Percentiles rank a stretch among this genome's conserved stretches.
These are phyloP conservation scores for Spizellomyces sp. DNA, from an alignment of 192 early-diverging fungal genomes.

Conservation along the genomic window DNA sequence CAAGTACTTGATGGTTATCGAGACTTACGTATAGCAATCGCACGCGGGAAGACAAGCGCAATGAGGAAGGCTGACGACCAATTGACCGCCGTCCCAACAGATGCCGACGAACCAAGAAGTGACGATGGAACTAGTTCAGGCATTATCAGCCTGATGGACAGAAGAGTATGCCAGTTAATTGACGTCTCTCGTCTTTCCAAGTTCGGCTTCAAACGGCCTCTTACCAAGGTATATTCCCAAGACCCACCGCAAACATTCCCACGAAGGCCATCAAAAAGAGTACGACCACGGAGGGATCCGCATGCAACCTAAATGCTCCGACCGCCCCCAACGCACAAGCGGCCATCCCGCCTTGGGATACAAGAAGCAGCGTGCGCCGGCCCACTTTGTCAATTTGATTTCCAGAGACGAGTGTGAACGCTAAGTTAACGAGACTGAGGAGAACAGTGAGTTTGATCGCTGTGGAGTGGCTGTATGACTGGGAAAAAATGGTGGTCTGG, in stretches of 20 bases:
- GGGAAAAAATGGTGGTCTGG: slow-evolving; percentile 74
- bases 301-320: slow-evolving; percentile 45
- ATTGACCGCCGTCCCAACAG: slow-evolving; percentile 73
- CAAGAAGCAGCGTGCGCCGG: slow-evolving; percentile 65
- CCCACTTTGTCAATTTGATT: slow-evolving; percentile 66
- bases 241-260: slow-evolving; percentile 74
- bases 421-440: slow-evolving; percentile 57
- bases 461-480: slow-evolving; percentile 51
- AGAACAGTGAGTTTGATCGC: slow-evolving; percentile 65
- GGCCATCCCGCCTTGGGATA: slow-evolving; percentile 62
- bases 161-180: background rate
- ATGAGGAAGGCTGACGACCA: slow-evolving; percentile 68
- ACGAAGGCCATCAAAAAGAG: slow-evolving; percentile 67
- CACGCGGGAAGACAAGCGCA: slow-evolving; percentile 64
- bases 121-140: slow-evolving; percentile 78
- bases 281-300: slow-evolving; percentile 31
- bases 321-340: slow-evolving; percentile 67
- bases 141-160: slow-evolving; percentile 51
- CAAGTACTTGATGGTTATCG: background rate
- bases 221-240: slow-evolving; percentile 86
- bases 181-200: background rate
- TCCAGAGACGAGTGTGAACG: slow-evolving; percentile 68
- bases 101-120: slow-evolving; percentile 69
- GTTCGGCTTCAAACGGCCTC: background rate
- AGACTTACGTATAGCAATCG: slow-evolving; percentile 42